These are phyloP conservation scores for Neurospora sp. DNA, from an alignment of 495 filamentous ascomycete genomes.

Conservation along the genomic window DNA sequence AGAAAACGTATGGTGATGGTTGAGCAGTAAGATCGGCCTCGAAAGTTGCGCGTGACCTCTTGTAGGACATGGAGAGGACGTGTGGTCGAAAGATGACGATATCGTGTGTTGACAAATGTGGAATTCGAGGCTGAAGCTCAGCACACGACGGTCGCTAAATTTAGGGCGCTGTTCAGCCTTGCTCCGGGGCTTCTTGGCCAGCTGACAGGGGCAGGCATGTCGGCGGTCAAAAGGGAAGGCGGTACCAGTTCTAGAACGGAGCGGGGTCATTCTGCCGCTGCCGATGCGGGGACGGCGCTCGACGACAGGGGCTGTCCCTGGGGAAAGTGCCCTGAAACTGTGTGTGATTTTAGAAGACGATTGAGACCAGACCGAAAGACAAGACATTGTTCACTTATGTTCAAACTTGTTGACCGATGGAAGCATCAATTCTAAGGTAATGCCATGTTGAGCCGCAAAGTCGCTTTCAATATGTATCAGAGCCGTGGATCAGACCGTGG, in stretches of 20 bases:
- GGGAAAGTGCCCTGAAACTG: neutral
- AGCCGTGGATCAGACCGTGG: neutral
- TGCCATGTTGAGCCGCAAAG: neutral
- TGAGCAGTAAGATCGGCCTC: constrained; percentile 66
- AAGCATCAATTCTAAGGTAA: neutral
- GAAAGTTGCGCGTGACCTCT: constrained; percentile 67
- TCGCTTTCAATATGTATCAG: neutral
- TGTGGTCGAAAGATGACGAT: neutral
- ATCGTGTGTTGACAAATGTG: neutral
- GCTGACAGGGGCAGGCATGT: neutral
- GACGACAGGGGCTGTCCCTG: neutral
- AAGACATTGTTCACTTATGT: neutral
- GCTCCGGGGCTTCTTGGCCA: neutral
- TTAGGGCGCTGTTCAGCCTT: neutral
- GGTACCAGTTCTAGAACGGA: neutral
- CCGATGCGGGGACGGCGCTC: neutral
- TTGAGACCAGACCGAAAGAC: neutral
- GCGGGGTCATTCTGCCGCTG: neutral
- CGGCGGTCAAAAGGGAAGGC: neutral
- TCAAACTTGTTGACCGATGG: neutral
- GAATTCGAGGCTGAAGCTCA: neutral
- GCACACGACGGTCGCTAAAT: neutral
- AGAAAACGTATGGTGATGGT: constrained; percentile 70
- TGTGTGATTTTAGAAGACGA: neutral
- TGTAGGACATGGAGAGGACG: constrained; percentile 55